Base-by-base conservation (phyloP, 192 early-diverging fungal species). In the Umbelopsis sp. region DNA sequence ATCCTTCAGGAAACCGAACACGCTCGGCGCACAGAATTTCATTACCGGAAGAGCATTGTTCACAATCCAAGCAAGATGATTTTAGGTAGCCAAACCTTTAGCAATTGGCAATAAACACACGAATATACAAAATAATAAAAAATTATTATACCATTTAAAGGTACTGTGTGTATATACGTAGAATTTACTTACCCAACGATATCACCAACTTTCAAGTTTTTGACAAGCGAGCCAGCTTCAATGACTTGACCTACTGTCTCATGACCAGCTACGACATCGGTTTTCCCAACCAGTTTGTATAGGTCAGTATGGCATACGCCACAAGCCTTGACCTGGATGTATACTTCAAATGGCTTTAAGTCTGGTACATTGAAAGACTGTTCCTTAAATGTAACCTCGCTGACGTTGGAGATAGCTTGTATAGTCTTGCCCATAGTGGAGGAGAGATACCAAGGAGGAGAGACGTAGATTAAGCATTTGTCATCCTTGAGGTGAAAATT, bases 181-280 rank as follows among this genome's bases (percentile, higher is more conserved):
- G 26, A 68, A 21, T 34, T 36, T 45, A 47, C 38, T 17, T 69
- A 73, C 47, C 92, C 92, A 22, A 91, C 86, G 14, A 80, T 74
- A 53, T 91, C 91, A 36, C 90, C 91, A 14, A 88, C 74, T 17
- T 85, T 73, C 9, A 87, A 72, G 41, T 84, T 66, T 2, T 80
- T 77, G 0, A 89, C 92, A 7, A 81, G 76, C 10, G 79, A 80
- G 6, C 91, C 91, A 71, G 86, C 81, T 50, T 85, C 83, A 34
- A 85, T 80, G 38, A 92, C 82, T 11, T 72, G 78, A 53, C 91
- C 91, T 65, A 91, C 79, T 31, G 91, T 85, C 74, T 94, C 92
- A 66, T 94, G 91, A 10, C 91, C 89, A 34, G 56, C 56, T 17
- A 62, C 56, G 9, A 62, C 56, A 62, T 62, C 56, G 4, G 25